Conservation (phyloP, 176 grass and related monocot species). For the Themeda triandra region DNA sequence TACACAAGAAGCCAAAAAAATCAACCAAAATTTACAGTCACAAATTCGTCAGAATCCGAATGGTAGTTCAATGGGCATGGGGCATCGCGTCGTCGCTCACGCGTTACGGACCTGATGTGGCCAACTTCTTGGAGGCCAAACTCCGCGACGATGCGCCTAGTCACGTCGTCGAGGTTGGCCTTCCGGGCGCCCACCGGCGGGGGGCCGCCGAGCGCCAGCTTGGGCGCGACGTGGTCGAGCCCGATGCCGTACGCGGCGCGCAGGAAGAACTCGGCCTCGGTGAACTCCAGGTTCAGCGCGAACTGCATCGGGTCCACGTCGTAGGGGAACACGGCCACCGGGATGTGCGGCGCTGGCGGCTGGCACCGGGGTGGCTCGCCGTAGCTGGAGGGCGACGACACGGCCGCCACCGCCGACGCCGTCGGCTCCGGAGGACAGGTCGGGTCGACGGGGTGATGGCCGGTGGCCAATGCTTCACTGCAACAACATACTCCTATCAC, state of each 20-base stretch:
- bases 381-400: not conserved
- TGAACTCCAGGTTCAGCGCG: slow-evolving; percentile 75
- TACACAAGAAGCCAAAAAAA: not conserved
- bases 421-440: slow-evolving; percentile 1
- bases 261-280: slow-evolving; percentile 70
- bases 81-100: too few relatives aligned
- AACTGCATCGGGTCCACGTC: slow-evolving; percentile 65
- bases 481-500: not conserved
- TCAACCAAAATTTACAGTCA: not conserved
- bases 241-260: slow-evolving; percentile 47
- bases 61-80: too few relatives aligned
- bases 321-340: slow-evolving; percentile 49
- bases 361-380: not conserved
- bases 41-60: too few relatives aligned
- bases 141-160: slow-evolving; percentile 45
- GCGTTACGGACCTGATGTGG: slow-evolving; percentile 70
- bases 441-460: not conserved
- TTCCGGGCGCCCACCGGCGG: slow-evolving; percentile 64
- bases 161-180: slow-evolving; percentile 54
- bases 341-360: not conserved
- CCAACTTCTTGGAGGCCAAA: slow-evolving; percentile 76
- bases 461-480: not conserved
- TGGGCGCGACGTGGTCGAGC: slow-evolving; percentile 60
- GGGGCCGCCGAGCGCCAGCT: slow-evolving; percentile 53
- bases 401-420: too few relatives aligned